phyloP scores from a whole-genome alignment of 2,329 filamentous ascomycete species.

The Aspergillus pseudoglaucus region DNA sequence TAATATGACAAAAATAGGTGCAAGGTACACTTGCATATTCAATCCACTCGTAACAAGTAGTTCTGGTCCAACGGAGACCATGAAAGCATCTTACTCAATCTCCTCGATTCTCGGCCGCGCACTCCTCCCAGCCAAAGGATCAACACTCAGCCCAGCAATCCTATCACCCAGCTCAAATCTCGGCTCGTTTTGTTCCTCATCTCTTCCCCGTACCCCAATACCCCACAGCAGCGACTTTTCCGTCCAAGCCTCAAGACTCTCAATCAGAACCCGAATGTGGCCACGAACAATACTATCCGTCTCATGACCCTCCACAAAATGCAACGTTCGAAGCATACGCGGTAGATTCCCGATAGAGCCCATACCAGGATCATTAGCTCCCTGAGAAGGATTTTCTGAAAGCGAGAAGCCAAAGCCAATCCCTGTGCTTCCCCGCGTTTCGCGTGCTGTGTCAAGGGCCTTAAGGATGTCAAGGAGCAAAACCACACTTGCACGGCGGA shows the following conservation, averaged over 20 bases:
- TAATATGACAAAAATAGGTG: too few species aligned
- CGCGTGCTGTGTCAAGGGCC: conserved; percentile 31
- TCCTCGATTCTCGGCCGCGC: conserved; percentile 35
- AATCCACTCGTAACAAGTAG: too few species aligned
- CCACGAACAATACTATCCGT: conserved; percentile 34
- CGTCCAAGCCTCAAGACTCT: conserved; percentile 38
- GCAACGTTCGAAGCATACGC: conserved; percentile 30
- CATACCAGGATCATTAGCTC: background rate
- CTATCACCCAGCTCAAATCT: conserved; percentile 30
- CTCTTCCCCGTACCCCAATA: conserved; percentile 20
- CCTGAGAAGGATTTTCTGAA: conserved; percentile 11
- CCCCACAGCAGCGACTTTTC: conserved; percentile 38
- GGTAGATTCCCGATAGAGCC: conserved; percentile 33
- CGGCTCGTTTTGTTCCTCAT: conserved; percentile 12
- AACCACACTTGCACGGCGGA: conserved; percentile 36
- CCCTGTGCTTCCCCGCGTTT: conserved; percentile 20
- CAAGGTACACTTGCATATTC: too few species aligned
- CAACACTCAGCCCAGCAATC: conserved; percentile 32
- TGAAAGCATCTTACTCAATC: conserved; percentile 27
- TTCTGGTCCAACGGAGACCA: too few species aligned
- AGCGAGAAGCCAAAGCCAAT: conserved; percentile 38
- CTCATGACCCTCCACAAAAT: conserved; percentile 33
- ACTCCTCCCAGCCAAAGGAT: conserved; percentile 24
- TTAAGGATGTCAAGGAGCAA: conserved; percentile 37
- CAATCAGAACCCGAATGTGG: conserved; percentile 34